Conservation (phyloP, 495 filamentous ascomycete species). For the Xylaria curta region DNA sequence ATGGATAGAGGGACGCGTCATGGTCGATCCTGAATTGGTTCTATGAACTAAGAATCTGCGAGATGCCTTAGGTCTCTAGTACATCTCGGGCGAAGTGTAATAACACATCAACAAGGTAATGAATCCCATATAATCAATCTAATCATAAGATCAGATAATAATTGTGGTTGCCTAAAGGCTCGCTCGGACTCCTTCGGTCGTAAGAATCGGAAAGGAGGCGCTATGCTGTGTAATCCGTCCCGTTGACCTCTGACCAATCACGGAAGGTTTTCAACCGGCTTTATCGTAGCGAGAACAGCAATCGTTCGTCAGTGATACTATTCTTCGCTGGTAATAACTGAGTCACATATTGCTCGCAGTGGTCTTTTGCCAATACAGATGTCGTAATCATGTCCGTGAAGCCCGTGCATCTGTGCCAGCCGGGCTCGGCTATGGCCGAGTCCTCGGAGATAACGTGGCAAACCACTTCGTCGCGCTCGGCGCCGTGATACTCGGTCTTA, state of each 20-base stretch:
- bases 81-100: background rate
- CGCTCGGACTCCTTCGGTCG: slow-evolving; percentile 6
- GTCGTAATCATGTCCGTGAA: slow-evolving; percentile 6
- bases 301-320: background rate
- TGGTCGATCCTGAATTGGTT: background rate
- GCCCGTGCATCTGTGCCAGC: background rate
- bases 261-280: background rate
- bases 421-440: background rate
- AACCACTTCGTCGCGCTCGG: background rate
- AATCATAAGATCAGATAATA: slow-evolving; percentile 11
- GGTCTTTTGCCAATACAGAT: background rate
- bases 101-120: background rate
- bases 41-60: background rate
- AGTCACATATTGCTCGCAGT: background rate
- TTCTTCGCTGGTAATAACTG: background rate
- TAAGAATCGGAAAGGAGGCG: background rate
- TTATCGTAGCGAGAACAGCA: slow-evolving; percentile 1
- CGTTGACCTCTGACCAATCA: background rate
- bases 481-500: background rate
- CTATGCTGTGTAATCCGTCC: background rate
- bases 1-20: background rate
- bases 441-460: slow-evolving; percentile 13
- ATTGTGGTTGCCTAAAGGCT: background rate
- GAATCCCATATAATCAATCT: slow-evolving; percentile 6
- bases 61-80: background rate